Evolutionary conservation across 2,329 filamentous ascomycete species (phyloP).

Genomic region (Stagonosporopsis chrysanthemi): DNA sequence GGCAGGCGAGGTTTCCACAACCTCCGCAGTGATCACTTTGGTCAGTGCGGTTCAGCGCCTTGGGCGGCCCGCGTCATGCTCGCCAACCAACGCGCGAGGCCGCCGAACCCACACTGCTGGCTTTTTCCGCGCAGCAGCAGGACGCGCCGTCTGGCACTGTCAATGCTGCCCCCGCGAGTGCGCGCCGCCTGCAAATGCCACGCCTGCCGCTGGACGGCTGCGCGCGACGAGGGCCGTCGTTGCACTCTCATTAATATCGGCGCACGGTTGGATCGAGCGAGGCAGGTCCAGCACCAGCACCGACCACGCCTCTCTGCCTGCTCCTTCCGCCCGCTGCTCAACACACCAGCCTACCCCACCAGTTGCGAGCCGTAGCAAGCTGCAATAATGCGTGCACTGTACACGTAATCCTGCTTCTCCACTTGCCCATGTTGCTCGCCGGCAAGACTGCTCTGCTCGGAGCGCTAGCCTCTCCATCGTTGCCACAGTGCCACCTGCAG

Average conservation of each 20-base stretch:
- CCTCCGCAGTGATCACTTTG: conserved; percentile 15
- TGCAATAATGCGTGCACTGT: neutral
- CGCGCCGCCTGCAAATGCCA: no score
- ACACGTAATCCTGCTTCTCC: conserved; percentile 1
- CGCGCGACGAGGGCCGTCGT: no score
- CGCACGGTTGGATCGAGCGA: neutral
- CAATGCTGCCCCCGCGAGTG: neutral
- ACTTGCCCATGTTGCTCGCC: conserved; percentile 1
- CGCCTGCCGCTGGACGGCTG: neutral
- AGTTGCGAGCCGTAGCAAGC: neutral
- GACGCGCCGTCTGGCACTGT: neutral
- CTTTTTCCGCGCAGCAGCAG: conserved; percentile 1
- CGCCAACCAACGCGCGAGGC: neutral
- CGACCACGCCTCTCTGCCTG: neutral
- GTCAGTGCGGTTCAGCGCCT: conserved; percentile 6
- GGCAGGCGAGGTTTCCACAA: conserved; percentile 27
- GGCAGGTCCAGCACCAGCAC: neutral
- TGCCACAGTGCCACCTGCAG: conserved; percentile 6
- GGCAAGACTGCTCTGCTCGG: conserved; percentile 1
- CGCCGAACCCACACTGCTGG: neutral
- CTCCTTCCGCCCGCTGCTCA: conserved; percentile 1
- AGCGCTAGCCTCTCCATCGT: conserved; percentile 7
- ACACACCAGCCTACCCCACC: conserved; percentile 2
- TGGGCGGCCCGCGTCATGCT: conserved; percentile 15
- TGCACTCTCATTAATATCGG: conserved; percentile 6